Evolutionary conservation across 495 filamentous ascomycete genomes (phyloP), one percentile per base, ranked within the genome.

Genomic region (Cercophora sp.): DNA sequence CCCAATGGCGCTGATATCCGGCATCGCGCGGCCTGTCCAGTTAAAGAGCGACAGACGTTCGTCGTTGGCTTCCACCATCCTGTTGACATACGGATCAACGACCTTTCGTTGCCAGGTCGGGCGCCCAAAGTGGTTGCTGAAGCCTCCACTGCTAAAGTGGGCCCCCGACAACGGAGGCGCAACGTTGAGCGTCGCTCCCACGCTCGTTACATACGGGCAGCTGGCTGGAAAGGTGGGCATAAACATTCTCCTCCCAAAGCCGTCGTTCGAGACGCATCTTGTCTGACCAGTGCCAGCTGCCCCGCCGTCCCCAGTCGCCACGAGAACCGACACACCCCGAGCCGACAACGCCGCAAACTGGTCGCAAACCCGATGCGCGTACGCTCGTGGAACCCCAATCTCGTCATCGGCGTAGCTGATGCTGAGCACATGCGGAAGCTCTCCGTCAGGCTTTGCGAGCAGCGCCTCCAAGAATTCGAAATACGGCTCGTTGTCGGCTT

Each of bases 151-250:
- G 26, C 81, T 82, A 55, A 81, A 85, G 20, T 54, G 60, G 29
- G 82, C 75, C 10, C 78, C 85, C 19, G 65, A 75, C 36, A 84
- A 70, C 15, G 84, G 82, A 5, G 82, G 76, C 2, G 69, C 61
- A 1, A 77, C 71, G 15, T 75, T 70, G n/a, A 71, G 68, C 0
- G 85, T 89, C 4, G 84, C 87, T 10, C 88, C 89, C 8, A 93
- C 86, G 0, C 82, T 70, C 0, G 89, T 95, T 4, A 93, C 83
- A 60, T 83, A 93, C 0, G 89, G 89, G 56, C 89, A 94, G n/a
- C 79, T 75, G 0, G 85, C 85, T 0, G 89, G 89, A 65, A 89
- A 93, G 4, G 71, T 78, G 6, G 87, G 79, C 5, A 82, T 63
- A 64, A 88, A 90, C 29, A 75, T 77, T 8, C 76, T 80, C 1